Evolutionary conservation across 495 filamentous ascomycete genomes (phyloP).

Genomic region (Rhypophila decipiens): DNA sequence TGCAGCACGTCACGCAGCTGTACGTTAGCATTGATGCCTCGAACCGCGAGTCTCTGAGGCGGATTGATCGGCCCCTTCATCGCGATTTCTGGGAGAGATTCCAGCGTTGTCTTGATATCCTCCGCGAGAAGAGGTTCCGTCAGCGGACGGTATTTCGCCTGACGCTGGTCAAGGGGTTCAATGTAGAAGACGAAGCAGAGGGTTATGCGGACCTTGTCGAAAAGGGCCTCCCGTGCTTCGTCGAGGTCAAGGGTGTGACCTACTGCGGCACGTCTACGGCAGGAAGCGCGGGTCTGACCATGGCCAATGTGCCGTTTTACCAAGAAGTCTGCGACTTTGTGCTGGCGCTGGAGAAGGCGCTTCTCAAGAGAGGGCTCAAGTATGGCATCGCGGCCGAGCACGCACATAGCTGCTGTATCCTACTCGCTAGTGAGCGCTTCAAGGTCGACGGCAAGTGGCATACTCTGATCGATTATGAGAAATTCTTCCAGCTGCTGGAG

Average conservation of each 20-base stretch:
- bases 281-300: constrained; percentile 74
- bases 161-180: constrained; percentile 92
- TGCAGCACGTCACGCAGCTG: constrained; percentile 82
- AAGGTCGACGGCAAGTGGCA: constrained; percentile 71
- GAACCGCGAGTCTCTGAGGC: constrained; percentile 77
- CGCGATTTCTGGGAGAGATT: constrained; percentile 98
- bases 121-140: constrained; percentile 68
- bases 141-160: constrained; percentile 94
- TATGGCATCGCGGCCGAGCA: constrained; percentile 96
- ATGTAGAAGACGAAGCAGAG: constrained; percentile 84
- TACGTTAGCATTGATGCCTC: constrained; percentile 95
- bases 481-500: constrained; percentile 81
- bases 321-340: constrained; percentile 81
- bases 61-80: constrained; percentile 86
- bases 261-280: constrained; percentile 88
- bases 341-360: constrained; percentile 56
- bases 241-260: constrained; percentile 94
- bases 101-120: constrained; percentile 79
- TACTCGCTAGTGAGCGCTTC: constrained; percentile 77
- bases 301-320: constrained; percentile 96
- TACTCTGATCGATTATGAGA: constrained; percentile 81
- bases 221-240: constrained; percentile 76
- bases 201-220: constrained; percentile 89
- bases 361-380: constrained; percentile 58
- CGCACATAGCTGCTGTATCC: constrained; percentile 84